Conservation (phyloP, 225 moss, liverwort and hornwort genomes). For the Neckera pumila region DNA sequence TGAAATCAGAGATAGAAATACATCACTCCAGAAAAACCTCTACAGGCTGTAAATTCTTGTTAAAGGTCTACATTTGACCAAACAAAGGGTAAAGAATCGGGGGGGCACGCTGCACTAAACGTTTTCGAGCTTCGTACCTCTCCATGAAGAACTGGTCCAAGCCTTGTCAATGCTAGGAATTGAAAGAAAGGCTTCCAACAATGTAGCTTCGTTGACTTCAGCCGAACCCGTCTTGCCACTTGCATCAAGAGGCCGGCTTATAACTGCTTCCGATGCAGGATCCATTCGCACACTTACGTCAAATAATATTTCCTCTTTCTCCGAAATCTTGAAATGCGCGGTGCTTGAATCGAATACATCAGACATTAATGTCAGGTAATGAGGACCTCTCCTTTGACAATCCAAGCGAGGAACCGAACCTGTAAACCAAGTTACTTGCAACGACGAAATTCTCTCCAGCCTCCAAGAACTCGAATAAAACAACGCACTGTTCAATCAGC, state of each 20-base stretch:
- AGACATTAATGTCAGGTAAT: background rate
- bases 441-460: background rate
- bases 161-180: constrained; percentile 94
- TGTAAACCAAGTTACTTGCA: constrained; percentile 1
- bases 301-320: constrained; percentile 4
- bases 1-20: background rate
- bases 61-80: background rate
- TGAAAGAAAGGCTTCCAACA: constrained; percentile 70
- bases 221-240: constrained; percentile 29
- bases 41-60: background rate
- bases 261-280: constrained; percentile 40
- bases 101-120: background rate
- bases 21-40: background rate
- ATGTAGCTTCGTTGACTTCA: constrained; percentile 57
- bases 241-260: constrained; percentile 18
- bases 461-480: background rate
- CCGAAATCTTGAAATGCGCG: constrained; percentile 13
- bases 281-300: constrained; percentile 34
- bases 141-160: constrained; percentile 73
- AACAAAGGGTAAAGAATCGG: background rate
- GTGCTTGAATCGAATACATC: constrained; percentile 4
- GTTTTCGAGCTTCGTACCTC: constrained; percentile 32
- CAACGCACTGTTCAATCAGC: background rate
- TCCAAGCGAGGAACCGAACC: background rate
- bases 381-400: background rate